A percentile compares a stretch with the other conserved stretches of the same genome.
These are phyloP conservation scores for Breynia disticha DNA, from an alignment of 441 rosid species.

Conservation along the genomic window DNA sequence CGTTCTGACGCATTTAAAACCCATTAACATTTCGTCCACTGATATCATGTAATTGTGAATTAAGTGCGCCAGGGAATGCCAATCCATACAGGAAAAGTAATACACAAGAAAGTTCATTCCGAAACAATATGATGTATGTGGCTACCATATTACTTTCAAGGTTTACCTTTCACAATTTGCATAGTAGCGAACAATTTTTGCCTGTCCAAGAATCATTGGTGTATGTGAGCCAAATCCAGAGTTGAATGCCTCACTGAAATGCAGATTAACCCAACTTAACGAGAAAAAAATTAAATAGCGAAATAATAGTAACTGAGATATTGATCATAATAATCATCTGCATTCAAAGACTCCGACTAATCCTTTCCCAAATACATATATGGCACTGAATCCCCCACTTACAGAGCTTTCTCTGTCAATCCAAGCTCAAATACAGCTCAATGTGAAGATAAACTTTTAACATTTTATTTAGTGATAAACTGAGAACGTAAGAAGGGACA, in stretches of 20 bases:
- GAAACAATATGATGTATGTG: neutral
- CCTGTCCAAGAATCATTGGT: constrained; percentile 91
- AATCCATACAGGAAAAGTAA: too few relatives aligned
- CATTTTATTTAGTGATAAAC: neutral
- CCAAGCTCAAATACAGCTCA: neutral
- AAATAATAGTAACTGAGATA: neutral
- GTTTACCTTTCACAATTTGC: constrained; percentile 76
- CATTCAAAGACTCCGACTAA: neutral
- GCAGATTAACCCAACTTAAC: constrained; percentile 9
- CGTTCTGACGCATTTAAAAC: constrained; percentile 46
- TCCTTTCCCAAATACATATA: neutral
- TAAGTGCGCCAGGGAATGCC: too few relatives aligned
- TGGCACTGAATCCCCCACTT: neutral
- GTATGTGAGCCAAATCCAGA: constrained; percentile 98
- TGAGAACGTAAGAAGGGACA: neutral
- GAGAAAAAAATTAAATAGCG: neutral
- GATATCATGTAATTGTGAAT: too few relatives aligned
- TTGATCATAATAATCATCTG: neutral
- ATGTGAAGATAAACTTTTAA: neutral
- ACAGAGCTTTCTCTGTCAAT: neutral
- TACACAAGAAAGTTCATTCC: neutral
- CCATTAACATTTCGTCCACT: constrained; percentile 10
- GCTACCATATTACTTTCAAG: constrained; percentile 13
- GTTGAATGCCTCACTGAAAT: constrained; percentile 84
- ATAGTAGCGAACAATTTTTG: constrained; percentile 78